Evolutionary conservation across 2,329 filamentous ascomycete species (phyloP), one percentile per base, ranked within the genome.

Genomic region (Macroventuria anomochaeta): DNA sequence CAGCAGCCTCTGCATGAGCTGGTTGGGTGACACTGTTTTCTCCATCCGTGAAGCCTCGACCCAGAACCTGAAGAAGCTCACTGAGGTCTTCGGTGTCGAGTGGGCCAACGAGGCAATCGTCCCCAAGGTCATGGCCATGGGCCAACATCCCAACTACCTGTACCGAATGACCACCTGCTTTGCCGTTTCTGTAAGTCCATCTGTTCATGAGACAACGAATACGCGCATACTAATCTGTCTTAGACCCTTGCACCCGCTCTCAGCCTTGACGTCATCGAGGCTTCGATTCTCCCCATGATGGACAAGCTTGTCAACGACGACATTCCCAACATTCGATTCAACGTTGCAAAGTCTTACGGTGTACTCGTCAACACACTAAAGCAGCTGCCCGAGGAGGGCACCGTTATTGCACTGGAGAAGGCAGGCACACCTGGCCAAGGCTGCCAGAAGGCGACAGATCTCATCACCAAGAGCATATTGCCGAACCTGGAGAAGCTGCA

Each of bases 151-250:
- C 57, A 99, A 99, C 80, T 99, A 99, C 76, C 88, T 99, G 46
- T 99, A 99, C 84, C 86, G 95, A 75, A 99, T 99, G 95, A 99
- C 95, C 8, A 99, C 95, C n/a, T 97, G 93, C 80, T 99, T 99
- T 76, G 95, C 95, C 58, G 96, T 99, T 64, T 93, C 92, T 67
- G 95, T 99, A 84, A 82, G 90, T 84, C 26, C 3, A 15, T 3
- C 11, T 26, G 2, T 12, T n/a, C n/a, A n/a, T 41, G 26, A n/a
- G 31, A 13, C 18, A 12, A 38, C 26, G 21, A 8, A 29, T 37
- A 31, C 12, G 23, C 20, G 20, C 51, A 62, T 39, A 39, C 59
- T 65, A 36, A 65, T 31, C 0, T 44, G 26, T n/a, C 36, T 46
- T 64, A 99, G 95, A 99, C 93, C 20, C 87, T 99, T 59, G 90